Percentiles rank a stretch among this genome's conserved stretches.
Conservation (phyloP, 2,329 filamentous ascomycete species). For the Zymoseptoria tritici region DNA sequence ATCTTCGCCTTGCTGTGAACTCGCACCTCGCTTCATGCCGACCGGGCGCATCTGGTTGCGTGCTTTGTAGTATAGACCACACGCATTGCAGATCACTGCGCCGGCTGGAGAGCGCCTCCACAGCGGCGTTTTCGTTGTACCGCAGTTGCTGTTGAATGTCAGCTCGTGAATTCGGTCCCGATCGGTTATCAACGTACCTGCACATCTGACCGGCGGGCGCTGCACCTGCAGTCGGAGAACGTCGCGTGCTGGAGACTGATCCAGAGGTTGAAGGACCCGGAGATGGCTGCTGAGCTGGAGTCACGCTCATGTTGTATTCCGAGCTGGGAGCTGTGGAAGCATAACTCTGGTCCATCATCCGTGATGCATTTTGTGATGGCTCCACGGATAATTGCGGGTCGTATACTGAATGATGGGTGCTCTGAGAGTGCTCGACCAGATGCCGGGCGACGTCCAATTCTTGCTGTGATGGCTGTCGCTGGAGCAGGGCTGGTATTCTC, state of each 20-base stretch:
- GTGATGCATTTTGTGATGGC: not conserved
- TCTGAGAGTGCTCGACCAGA: conserved; percentile 41
- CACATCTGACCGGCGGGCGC: conserved; percentile 57
- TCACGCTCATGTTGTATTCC: not conserved
- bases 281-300: conserved; percentile 4
- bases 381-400: conserved; percentile 6
- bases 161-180: not conserved
- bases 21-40: conserved; percentile 71
- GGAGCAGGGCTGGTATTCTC: conserved; percentile 13
- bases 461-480: conserved; percentile 38
- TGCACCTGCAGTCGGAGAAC: conserved; percentile 8
- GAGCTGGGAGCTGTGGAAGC: not conserved
- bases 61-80: conserved; percentile 88
- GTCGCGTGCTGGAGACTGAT: conserved; percentile 5
- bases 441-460: conserved; percentile 45
- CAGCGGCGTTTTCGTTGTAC: conserved; percentile 84
- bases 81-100: conserved; percentile 95
- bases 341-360: conserved; percentile 3
- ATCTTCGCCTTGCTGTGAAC: conserved; percentile 27
- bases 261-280: conserved; percentile 5
- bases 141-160: conserved; percentile 67
- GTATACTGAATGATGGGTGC: conserved; percentile 13
- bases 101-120: conserved; percentile 92
- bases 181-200: conserved; percentile 49
- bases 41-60: conserved; percentile 86